Percentiles rank a stretch among this genome's conserved stretches.
These are phyloP conservation scores for Neurospora sp. DNA, from an alignment of 495 filamentous ascomycete genomes.

Conservation along the genomic window DNA sequence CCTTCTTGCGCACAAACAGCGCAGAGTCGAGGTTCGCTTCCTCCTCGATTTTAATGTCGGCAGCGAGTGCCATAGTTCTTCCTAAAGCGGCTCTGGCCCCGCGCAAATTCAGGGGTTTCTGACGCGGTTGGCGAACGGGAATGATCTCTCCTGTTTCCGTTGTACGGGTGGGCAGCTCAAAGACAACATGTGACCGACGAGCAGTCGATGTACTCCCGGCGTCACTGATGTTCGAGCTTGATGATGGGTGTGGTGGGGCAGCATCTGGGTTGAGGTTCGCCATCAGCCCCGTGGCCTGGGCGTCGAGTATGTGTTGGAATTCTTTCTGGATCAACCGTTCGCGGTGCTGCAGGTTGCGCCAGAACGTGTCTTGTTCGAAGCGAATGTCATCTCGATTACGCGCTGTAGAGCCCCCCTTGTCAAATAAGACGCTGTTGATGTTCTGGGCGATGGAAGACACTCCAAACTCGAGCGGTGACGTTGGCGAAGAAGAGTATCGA, in stretches of 20 bases:
- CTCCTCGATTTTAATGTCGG: conserved; percentile 65
- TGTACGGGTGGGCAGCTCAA: conserved; percentile 14
- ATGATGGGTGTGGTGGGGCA: background rate
- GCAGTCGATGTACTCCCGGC: conserved; percentile 32
- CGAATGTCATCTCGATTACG: conserved; percentile 4
- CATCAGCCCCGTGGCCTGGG: conserved; percentile 65
- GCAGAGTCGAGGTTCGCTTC: conserved; percentile 48
- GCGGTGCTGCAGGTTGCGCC: conserved; percentile 30
- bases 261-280: conserved; percentile 17
- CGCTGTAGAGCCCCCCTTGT: conserved; percentile 7
- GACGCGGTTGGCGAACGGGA: conserved; percentile 53
- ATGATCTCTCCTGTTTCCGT: conserved; percentile 33
- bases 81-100: conserved; percentile 64
- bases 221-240: conserved; percentile 14
- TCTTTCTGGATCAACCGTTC: conserved; percentile 59
- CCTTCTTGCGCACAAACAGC: conserved; percentile 44
- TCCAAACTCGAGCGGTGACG: background rate
- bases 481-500: background rate
- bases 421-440: conserved; percentile 25
- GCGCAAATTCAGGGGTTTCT: conserved; percentile 47
- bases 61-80: conserved; percentile 59
- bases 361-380: conserved; percentile 24
- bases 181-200: conserved; percentile 15
- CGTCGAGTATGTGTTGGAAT: conserved; percentile 73
- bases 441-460: conserved; percentile 14